These are phyloP conservation scores for Trichoderma brevicompactum DNA, from an alignment of 2,329 filamentous ascomycete species.

Conservation along the genomic window DNA sequence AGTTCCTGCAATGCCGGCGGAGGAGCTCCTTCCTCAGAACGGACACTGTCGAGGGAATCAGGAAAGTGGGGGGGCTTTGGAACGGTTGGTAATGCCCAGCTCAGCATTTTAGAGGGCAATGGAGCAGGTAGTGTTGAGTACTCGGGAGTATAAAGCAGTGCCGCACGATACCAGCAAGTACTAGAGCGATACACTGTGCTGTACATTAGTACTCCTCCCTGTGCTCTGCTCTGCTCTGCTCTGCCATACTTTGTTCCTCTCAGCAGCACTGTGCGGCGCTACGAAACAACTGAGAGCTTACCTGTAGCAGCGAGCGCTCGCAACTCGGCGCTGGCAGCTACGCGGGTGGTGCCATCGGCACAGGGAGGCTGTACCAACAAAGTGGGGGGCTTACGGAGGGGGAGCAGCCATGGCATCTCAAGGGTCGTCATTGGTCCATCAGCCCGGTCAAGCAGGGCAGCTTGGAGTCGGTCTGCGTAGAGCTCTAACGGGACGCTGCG, in stretches of 20 bases:
- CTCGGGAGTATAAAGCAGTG: not conserved
- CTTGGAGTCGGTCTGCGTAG: conserved; percentile 18
- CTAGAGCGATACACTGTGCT: not conserved
- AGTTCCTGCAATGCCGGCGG: conserved; percentile 17
- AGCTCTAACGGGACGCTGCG: not conserved
- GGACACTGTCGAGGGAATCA: conserved; percentile 7
- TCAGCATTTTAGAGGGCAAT: not conserved
- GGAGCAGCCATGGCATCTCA: not conserved
- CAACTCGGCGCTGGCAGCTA: not conserved
- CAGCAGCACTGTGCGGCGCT: no score
- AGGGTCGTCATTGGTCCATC: conserved; percentile 10
- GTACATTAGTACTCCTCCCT: no score
- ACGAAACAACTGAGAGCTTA: no score
- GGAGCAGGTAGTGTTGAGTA: not conserved
- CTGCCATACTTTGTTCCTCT: no score
- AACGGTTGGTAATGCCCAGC: conserved; percentile 3
- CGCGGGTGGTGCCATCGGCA: not conserved
- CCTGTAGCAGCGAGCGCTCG: no score
- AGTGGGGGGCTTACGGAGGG: conserved; percentile 16
- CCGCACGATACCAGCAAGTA: not conserved
- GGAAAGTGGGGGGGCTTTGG: conserved; percentile 18
- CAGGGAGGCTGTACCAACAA: conserved; percentile 1
- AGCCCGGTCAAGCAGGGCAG: not conserved
- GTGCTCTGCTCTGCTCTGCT: no score
- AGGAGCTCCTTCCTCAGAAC: conserved; percentile 11